A percentile compares a stretch with the other conserved stretches of the same genome.
Evolutionary conservation across 306 rosid genomes (phyloP).

Genomic region (Corylus avellana): DNA sequence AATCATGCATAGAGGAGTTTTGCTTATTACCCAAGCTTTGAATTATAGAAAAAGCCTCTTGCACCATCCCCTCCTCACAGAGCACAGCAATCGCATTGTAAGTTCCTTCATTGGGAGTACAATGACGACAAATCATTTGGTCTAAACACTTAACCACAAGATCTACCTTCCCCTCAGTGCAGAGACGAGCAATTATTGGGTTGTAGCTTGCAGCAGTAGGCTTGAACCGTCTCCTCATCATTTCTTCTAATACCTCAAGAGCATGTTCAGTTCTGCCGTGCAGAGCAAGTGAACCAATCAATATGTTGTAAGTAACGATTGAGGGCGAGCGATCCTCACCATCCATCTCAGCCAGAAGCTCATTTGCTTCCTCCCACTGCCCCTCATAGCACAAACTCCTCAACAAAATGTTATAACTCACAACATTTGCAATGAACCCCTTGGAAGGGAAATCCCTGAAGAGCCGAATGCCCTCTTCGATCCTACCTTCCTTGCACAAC

Average conservation of each 20-base stretch:
- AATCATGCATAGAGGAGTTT: conserved; percentile 50
- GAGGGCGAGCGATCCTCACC: conserved; percentile 62
- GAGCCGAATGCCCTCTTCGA: conserved; percentile 69
- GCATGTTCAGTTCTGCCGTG: conserved; percentile 80
- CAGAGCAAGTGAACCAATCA: conserved; percentile 73
- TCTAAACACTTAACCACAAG: conserved; percentile 65
- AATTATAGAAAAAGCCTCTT: conserved; percentile 67
- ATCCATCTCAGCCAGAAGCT: conserved; percentile 76
- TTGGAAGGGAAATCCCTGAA: conserved; percentile 69
- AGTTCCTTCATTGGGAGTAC: conserved; percentile 74
- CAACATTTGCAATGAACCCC: conserved; percentile 81
- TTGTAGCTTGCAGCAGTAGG: conserved; percentile 80
- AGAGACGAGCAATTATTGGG: conserved; percentile 68
- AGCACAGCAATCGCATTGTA: conserved; percentile 74
- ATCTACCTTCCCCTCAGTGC: conserved; percentile 74
- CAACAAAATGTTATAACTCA: conserved; percentile 81
- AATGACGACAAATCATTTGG: conserved; percentile 58
- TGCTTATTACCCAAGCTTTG: conserved; percentile 66
- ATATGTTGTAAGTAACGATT: conserved; percentile 67
- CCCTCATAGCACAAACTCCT: conserved; percentile 71
- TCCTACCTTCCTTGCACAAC: conserved; percentile 88
- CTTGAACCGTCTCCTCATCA: conserved; percentile 59
- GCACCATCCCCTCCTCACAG: conserved; percentile 70
- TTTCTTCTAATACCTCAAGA: conserved; percentile 74
- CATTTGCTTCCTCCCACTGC: conserved; percentile 85